These are phyloP conservation scores for Phanerochaete sordida DNA, from an alignment of 768 basidiomycete genomes.

Conservation along the genomic window DNA sequence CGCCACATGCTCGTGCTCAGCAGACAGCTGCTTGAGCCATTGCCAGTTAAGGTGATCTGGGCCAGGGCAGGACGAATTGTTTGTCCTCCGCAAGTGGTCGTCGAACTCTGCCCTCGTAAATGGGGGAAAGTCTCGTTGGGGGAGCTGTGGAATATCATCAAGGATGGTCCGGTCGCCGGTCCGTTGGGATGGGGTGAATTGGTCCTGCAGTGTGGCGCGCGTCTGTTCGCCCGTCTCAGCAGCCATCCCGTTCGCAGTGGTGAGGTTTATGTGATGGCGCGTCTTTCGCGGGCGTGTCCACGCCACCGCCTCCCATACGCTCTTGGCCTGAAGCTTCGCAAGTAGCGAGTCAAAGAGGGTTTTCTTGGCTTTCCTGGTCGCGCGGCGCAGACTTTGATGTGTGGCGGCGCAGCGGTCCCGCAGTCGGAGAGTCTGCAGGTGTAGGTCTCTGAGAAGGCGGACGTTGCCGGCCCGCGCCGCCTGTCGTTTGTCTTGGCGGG, in stretches of 20 bases:
- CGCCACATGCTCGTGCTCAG: background rate
- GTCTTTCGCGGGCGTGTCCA: too few relatives aligned
- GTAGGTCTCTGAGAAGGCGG: too few relatives aligned
- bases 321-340: background rate
- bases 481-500: too few relatives aligned
- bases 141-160: background rate
- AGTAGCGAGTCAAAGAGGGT: too few relatives aligned
- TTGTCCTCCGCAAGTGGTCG: background rate
- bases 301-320: background rate
- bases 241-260: too few relatives aligned
- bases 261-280: too few relatives aligned
- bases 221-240: too few relatives aligned
- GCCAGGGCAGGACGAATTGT: conserved; percentile 7
- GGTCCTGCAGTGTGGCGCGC: background rate
- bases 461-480: too few relatives aligned
- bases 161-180: background rate
- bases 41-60: conserved; percentile 10
- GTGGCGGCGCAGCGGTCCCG: too few relatives aligned
- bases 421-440: too few relatives aligned
- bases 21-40: conserved; percentile 2
- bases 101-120: background rate
- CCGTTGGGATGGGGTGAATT: background rate
- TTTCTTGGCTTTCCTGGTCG: too few relatives aligned
- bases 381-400: too few relatives aligned
- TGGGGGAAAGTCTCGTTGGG: background rate